A percentile compares a stretch with the other conserved stretches of the same genome.
Conservation (phyloP, 345 rosid genomes). For the Eucalyptus fibrosa region DNA sequence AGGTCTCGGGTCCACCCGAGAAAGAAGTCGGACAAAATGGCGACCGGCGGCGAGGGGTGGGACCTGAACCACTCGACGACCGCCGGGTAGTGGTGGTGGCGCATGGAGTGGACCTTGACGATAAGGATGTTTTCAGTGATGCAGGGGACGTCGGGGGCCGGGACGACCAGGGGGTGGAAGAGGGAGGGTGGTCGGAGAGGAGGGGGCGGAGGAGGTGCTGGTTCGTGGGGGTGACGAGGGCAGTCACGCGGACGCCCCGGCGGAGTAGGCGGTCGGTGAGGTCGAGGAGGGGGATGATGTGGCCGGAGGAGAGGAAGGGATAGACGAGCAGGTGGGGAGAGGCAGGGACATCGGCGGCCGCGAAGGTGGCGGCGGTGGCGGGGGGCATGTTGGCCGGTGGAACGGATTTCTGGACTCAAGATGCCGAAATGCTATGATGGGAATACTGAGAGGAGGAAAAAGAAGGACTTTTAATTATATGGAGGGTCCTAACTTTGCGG, state of each 20-base stretch:
- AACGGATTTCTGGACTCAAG: fast-evolving
- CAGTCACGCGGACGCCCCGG: slow-evolving; percentile 35
- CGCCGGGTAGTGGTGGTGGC: slow-evolving; percentile 18
- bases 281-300: slow-evolving; percentile 60
- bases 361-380: not conserved
- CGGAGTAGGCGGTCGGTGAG: slow-evolving; percentile 31
- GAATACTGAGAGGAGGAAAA: not conserved
- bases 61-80: slow-evolving; percentile 31
- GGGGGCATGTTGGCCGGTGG: not conserved
- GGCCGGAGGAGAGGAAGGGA: slow-evolving; percentile 52
- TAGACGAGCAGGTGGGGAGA: slow-evolving; percentile 35
- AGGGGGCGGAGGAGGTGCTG: slow-evolving; percentile 24
- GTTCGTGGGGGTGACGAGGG: slow-evolving; percentile 28
- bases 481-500: fast-evolving
- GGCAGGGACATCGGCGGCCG: not conserved
- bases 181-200: slow-evolving; percentile 12
- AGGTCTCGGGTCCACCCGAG: slow-evolving; percentile 57
- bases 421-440: not conserved
- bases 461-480: not conserved
- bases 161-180: slow-evolving; percentile 14
- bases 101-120: slow-evolving; percentile 4
- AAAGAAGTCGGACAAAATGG: slow-evolving; percentile 50
- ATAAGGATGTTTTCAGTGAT: not conserved
- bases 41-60: slow-evolving; percentile 34
- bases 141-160: not conserved